Evolutionary conservation across 176 grass and related monocot genomes (phyloP).

Genomic region (Dactylis glomerata): DNA sequence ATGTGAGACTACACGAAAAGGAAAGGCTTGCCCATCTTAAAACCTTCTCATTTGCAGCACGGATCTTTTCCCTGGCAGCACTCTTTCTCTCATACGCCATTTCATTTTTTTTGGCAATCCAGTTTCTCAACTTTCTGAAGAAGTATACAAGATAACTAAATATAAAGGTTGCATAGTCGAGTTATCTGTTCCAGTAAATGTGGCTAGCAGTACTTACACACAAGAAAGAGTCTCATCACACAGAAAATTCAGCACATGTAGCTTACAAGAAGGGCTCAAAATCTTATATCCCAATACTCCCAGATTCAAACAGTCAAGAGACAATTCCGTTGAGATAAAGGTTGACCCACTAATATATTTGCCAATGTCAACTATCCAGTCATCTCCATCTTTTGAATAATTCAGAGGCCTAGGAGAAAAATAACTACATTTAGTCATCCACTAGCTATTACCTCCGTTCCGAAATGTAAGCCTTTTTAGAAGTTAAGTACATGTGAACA

Average conservation of each 20-base stretch:
- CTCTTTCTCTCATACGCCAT: slow-evolving; percentile 48
- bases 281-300: slow-evolving; percentile 60
- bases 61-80: slow-evolving; percentile 43
- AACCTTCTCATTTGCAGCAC: slow-evolving; percentile 74
- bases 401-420: slow-evolving; percentile 37
- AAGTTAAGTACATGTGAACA: slow-evolving; percentile 5
- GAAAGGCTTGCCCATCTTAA: slow-evolving; percentile 7
- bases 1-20: not conserved
- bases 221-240: slow-evolving; percentile 74
- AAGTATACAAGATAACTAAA: slow-evolving; percentile 15
- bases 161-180: slow-evolving; percentile 1
- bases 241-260: slow-evolving; percentile 76
- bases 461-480: too few relatives aligned
- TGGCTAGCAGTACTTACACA: slow-evolving; percentile 51
- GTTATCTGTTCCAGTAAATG: slow-evolving; percentile 20
- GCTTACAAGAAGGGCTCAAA: slow-evolving; percentile 57
- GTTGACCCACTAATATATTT: slow-evolving; percentile 51
- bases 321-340: slow-evolving; percentile 37
- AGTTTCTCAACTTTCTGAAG: slow-evolving; percentile 66
- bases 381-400: slow-evolving; percentile 52
- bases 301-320: slow-evolving; percentile 42
- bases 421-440: slow-evolving; percentile 22
- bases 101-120: slow-evolving; percentile 58
- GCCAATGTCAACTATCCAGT: slow-evolving; percentile 54
- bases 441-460: too few relatives aligned